Evolutionary conservation across 1,284 basidiomycete genomes (phyloP).

Genomic region (Sporisorium reilianum): DNA sequence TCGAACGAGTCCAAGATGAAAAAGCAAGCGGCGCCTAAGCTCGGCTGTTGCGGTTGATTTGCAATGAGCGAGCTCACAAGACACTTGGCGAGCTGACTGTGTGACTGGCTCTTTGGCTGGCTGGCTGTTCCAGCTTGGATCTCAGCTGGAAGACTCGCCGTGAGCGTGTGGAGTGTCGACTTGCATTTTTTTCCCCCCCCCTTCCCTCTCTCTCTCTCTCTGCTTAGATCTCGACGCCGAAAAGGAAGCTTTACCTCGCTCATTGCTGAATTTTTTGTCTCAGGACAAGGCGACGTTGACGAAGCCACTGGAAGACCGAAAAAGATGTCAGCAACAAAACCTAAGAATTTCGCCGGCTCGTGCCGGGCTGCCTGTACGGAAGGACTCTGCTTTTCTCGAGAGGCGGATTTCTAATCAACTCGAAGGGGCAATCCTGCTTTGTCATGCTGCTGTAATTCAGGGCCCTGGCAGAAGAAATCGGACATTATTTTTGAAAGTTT

Average conservation of each 20-base stretch:
- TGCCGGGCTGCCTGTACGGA: neutral
- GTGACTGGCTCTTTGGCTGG: neutral
- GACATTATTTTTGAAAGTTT: conserved; percentile 19
- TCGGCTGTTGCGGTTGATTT: conserved; percentile 7
- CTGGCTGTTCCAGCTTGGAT: conserved; percentile 4
- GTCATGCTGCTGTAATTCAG: conserved; percentile 19
- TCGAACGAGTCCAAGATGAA: neutral
- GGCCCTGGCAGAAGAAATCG: neutral
- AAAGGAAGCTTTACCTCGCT: no score
- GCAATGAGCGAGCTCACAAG: conserved; percentile 23
- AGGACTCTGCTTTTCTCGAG: neutral
- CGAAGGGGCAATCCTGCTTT: neutral
- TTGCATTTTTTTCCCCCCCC: neutral
- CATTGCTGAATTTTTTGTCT: no score
- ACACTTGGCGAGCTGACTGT: conserved; percentile 1
- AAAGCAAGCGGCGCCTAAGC: neutral
- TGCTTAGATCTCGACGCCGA: no score
- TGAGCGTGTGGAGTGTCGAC: neutral
- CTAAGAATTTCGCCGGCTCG: conserved; percentile 4
- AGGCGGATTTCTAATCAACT: conserved; percentile 25
- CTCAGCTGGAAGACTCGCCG: neutral
- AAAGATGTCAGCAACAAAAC: no score
- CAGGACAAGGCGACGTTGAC: no score
- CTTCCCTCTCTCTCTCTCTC: no score
- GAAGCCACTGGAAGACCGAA: no score